Evolutionary conservation across 805 yeast genomes (phyloP).

Genomic region (Scheffersomyces ergatensis): DNA sequence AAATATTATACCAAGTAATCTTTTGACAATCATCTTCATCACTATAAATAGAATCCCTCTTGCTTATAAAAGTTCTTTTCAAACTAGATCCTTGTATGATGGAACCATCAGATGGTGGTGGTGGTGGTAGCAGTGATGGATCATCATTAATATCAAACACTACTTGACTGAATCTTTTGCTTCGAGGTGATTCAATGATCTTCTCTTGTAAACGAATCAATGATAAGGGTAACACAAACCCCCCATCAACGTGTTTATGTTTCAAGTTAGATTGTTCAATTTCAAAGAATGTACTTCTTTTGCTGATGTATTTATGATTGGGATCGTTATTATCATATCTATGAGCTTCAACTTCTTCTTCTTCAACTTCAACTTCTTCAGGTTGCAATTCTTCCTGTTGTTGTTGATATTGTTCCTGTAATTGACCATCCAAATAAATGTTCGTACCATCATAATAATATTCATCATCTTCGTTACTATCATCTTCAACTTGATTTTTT

Average conservation of each 20-base stretch:
- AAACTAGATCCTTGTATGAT: neutral
- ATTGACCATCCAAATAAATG: neutral
- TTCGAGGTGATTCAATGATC: slow-evolving; percentile 12
- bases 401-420: slow-evolving; percentile 3
- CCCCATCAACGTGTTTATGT: slow-evolving; percentile 7
- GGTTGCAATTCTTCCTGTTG: neutral
- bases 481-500: slow-evolving; percentile 1
- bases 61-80: neutral
- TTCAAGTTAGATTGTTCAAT: neutral
- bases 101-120: too few relatives aligned
- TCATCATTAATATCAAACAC: neutral
- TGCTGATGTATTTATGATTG: slow-evolving; percentile 2
- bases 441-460: slow-evolving; percentile 1
- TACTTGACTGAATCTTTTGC: slow-evolving; percentile 15
- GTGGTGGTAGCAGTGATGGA: neutral
- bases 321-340: neutral
- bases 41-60: slow-evolving; percentile 11
- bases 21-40: slow-evolving; percentile 38
- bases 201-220: slow-evolving; percentile 12
- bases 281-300: slow-evolving; percentile 4
- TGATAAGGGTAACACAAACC: slow-evolving; percentile 18
- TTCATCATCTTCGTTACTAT: neutral
- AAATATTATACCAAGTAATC: slow-evolving; percentile 51
- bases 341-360: neutral
- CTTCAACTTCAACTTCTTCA: neutral